Base-by-base conservation (phyloP, 306 rosid species). In the Lathyrus sativus region DNA sequence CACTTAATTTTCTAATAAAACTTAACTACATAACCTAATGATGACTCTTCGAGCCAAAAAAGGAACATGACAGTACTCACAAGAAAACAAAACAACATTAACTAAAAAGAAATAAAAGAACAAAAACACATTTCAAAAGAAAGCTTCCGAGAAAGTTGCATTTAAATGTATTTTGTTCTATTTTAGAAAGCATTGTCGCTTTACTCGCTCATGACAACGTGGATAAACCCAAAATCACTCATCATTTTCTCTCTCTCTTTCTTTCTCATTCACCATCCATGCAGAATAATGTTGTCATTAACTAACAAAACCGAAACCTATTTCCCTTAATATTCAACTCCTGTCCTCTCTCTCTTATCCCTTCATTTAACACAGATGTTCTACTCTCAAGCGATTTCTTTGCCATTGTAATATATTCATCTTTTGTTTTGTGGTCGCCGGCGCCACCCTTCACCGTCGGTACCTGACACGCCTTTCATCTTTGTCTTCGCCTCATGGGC, bases 401-500 rank as follows among this genome's bases (percentile, higher is more conserved):
- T 67, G 50, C 42, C 66, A 46, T 74, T 11, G 2, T 24, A 39
- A 11, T 17, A 15, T 3, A 10, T 3, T 12, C 18, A 39, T 41
- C 18, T 57, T 14, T 49, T 48, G 22, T 10, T 22, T 1, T 11
- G 29, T 29, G 31, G 59, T 19, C 17, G 28, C 62, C 51, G 13
- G 56, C 68, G n/a, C 48, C 59, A 39, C 55, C 74, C 8, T 53
- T 73, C 71, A 12, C 53, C 71, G 35, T 18, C 72, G 80, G 76
- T 55, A 62, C 31, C 73, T 53, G 73, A 76, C 74, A 74, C 77
- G 13, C 35, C 62, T 7, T 6, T 28, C 39, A 72, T 59, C 69
- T 44, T 42, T 64, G 33, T 38, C 18, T 26, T 10, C 2, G 11
- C 76, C 73, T 43, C 1, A 92, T 92, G 98, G 96, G 96, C 74